Conservation (phyloP, 2,329 filamentous ascomycete species). For the Hypoxylon sp. region DNA sequence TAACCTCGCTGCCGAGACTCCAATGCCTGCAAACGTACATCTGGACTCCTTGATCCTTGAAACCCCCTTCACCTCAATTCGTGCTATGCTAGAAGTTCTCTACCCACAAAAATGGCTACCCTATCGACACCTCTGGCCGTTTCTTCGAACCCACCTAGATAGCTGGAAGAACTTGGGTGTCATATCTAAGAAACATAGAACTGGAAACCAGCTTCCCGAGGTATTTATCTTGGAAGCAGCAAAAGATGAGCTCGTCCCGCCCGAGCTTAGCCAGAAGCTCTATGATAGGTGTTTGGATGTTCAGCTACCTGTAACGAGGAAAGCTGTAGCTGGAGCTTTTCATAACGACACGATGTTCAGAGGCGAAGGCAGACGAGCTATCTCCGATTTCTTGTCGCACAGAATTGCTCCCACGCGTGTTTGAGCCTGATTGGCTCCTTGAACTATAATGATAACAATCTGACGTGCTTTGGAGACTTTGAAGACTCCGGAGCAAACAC, state of each 20-base stretch:
- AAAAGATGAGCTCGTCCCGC: conserved; percentile 72
- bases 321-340: conserved; percentile 64
- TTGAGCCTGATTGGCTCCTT: conserved; percentile 24
- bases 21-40: conserved; percentile 57
- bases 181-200: conserved; percentile 57
- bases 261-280: conserved; percentile 64
- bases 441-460: conserved; percentile 7
- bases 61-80: conserved; percentile 80
- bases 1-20: conserved; percentile 66
- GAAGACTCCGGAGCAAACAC: not conserved
- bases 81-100: conserved; percentile 77
- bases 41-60: conserved; percentile 75
- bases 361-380: conserved; percentile 61
- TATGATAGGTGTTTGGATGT: conserved; percentile 64
- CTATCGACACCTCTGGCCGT: conserved; percentile 81
- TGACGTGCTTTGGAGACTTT: not conserved
- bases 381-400: conserved; percentile 61
- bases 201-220: conserved; percentile 51
- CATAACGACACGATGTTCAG: conserved; percentile 70
- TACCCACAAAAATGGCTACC: conserved; percentile 87
- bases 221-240: conserved; percentile 70
- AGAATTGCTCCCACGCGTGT: conserved; percentile 41
- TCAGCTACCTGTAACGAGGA: conserved; percentile 62
- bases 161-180: conserved; percentile 66
- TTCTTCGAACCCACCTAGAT: conserved; percentile 76